Evolutionary conservation across 2,329 filamentous ascomycete genomes (phyloP).

Genomic region (Zymoseptoria pseudotritici): DNA sequence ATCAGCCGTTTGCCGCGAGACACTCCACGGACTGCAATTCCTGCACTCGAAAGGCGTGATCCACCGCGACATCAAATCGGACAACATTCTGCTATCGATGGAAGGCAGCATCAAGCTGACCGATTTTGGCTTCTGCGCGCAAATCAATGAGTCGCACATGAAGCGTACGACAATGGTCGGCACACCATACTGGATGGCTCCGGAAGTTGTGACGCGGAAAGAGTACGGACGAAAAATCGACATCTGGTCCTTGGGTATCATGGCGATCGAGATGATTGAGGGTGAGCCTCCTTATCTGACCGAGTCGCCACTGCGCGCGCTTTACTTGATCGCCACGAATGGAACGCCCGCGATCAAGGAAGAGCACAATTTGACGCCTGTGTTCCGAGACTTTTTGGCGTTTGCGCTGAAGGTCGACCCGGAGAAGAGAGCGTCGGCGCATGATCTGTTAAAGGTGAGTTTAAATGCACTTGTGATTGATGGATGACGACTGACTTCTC

Average conservation of each 20-base stretch:
- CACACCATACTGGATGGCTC: conserved; percentile 99
- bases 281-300: conserved; percentile 95
- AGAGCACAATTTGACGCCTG: conserved; percentile 67
- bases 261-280: conserved; percentile 99
- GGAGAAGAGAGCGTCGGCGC: conserved; percentile 90
- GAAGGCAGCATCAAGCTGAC: conserved; percentile 97
- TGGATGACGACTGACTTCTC: conserved; percentile 10
- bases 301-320: conserved; percentile 82
- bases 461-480: background rate
- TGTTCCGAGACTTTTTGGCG: conserved; percentile 86
- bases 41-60: conserved; percentile 97
- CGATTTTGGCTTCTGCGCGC: conserved; percentile 97
- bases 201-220: conserved; percentile 92
- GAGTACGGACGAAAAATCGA: conserved; percentile 98
- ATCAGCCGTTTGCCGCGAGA: conserved; percentile 90
- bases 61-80: conserved; percentile 97
- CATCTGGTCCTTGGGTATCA: conserved; percentile 97
- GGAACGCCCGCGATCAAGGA: conserved; percentile 94
- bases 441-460: conserved; percentile 84
- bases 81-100: conserved; percentile 89
- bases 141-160: conserved; percentile 93
- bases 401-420: conserved; percentile 95
- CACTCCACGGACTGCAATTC: conserved; percentile 83
- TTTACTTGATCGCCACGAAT: conserved; percentile 95
- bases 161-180: conserved; percentile 99